Evolutionary conservation across 441 rosid genomes (phyloP).

Genomic region (Corymbia calophylla): DNA sequence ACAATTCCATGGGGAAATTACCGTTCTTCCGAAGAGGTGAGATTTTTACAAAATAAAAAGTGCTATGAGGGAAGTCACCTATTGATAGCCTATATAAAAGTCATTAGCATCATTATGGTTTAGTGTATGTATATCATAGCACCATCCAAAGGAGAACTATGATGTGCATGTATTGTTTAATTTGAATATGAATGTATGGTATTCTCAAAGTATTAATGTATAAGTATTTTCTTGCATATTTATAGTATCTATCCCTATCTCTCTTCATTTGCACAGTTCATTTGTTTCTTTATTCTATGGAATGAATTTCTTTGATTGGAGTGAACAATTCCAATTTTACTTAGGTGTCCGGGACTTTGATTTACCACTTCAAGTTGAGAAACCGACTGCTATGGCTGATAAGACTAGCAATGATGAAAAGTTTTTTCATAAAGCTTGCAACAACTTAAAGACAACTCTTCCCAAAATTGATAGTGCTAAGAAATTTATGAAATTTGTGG

Average conservation of each 20-base stretch:
- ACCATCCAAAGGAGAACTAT: neutral
- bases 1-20: neutral
- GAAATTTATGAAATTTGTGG: too few species aligned
- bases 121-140: neutral
- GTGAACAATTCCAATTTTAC: too few species aligned
- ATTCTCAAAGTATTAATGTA: too few species aligned
- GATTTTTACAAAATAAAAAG: rapidly evolving
- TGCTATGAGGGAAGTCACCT: rapidly evolving
- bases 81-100: too few species aligned
- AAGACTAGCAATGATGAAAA: rapidly evolving
- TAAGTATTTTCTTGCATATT: neutral
- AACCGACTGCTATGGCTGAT: neutral
- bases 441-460: too few species aligned
- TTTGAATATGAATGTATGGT: neutral
- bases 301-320: too few species aligned
- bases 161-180: neutral
- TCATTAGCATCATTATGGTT: neutral
- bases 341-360: neutral
- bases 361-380: neutral
- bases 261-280: neutral
- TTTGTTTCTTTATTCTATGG: too few species aligned
- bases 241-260: rapidly evolving
- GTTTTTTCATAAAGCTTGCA: too few species aligned
- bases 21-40: rapidly evolving
- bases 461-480: too few species aligned